Percentiles rank a stretch among this genome's conserved stretches.
These are phyloP conservation scores for Microascus cirrosus DNA, from an alignment of 2,329 filamentous ascomycete genomes.

Conservation along the genomic window DNA sequence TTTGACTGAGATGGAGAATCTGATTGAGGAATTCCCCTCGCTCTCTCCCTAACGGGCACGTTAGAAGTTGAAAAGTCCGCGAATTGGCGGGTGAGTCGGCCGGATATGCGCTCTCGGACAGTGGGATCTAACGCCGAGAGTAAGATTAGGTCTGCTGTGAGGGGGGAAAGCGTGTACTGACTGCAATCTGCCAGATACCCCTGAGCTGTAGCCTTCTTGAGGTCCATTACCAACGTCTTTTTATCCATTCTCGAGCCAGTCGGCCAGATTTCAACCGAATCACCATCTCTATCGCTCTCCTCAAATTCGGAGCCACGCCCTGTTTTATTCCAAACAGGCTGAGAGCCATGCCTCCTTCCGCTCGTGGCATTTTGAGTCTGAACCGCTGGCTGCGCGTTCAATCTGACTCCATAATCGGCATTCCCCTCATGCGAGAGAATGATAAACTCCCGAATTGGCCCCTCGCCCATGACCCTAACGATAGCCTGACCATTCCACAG, in stretches of 20 bases:
- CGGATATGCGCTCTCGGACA: background rate
- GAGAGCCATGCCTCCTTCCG: too few relatives aligned
- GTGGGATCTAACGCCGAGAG: background rate
- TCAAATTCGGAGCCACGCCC: too few relatives aligned
- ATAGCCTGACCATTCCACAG: slow-evolving; percentile 20
- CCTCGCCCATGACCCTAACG: slow-evolving; percentile 19
- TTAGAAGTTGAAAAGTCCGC: background rate
- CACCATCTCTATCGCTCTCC: background rate
- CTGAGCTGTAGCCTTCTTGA: background rate
- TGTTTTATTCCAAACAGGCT: too few relatives aligned
- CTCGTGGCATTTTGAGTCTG: too few relatives aligned
- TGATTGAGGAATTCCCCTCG: background rate
- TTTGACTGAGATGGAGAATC: background rate
- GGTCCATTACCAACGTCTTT: background rate
- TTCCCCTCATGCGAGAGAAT: background rate
- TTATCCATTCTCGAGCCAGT: background rate
- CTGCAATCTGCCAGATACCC: background rate
- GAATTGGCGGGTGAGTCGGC: background rate
- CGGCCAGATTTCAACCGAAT: background rate
- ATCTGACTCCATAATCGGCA: too few relatives aligned
- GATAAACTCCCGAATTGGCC: slow-evolving; percentile 20
- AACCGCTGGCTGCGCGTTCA: too few relatives aligned
- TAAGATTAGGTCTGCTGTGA: background rate
- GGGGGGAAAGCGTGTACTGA: background rate
- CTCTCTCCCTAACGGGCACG: background rate